Conservation (phyloP, 225 moss, liverwort and hornwort species). For the Polytrichum formosum region DNA sequence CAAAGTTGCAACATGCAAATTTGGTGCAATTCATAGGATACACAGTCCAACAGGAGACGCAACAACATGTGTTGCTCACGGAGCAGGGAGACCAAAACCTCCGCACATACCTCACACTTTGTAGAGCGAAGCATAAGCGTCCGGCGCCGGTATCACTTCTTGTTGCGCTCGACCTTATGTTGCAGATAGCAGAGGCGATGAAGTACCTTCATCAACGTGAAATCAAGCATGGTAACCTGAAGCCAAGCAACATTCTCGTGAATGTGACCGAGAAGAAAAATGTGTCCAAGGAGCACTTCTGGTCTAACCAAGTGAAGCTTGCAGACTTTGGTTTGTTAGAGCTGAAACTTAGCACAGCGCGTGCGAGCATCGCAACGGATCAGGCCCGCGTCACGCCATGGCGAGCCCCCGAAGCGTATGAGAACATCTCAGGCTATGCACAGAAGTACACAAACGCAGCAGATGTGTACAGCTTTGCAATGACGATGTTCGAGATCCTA, state of each 20-base stretch:
- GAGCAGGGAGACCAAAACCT: slow-evolving; percentile 35
- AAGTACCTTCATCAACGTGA: slow-evolving; percentile 44
- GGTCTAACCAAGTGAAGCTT: slow-evolving; percentile 36
- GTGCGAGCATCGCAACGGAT: too few species aligned
- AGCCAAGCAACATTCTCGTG: slow-evolving; percentile 35
- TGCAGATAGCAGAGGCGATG: slow-evolving; percentile 45
- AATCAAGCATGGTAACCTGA: slow-evolving; percentile 33
- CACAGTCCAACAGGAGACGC: slow-evolving; percentile 14
- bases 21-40: slow-evolving; percentile 51
- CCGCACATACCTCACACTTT: slow-evolving; percentile 20
- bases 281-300: slow-evolving; percentile 24
- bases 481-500: slow-evolving; percentile 45
- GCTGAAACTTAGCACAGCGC: slow-evolving; percentile 16
- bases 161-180: slow-evolving; percentile 32
- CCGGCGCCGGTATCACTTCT: slow-evolving; percentile 29
- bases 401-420: slow-evolving; percentile 31
- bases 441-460: slow-evolving; percentile 33
- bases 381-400: slow-evolving; percentile 16
- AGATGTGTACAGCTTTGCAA: slow-evolving; percentile 59
- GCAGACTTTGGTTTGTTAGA: slow-evolving; percentile 38
- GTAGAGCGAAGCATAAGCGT: slow-evolving; percentile 10
- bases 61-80: slow-evolving; percentile 29
- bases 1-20: slow-evolving; percentile 39
- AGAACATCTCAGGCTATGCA: slow-evolving; percentile 7
- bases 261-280: slow-evolving; percentile 24